A percentile compares a stretch with the other conserved stretches of the same genome.
phyloP scores from a whole-genome alignment of 345 rosid genomes.

The Nephelium lappaceum region DNA sequence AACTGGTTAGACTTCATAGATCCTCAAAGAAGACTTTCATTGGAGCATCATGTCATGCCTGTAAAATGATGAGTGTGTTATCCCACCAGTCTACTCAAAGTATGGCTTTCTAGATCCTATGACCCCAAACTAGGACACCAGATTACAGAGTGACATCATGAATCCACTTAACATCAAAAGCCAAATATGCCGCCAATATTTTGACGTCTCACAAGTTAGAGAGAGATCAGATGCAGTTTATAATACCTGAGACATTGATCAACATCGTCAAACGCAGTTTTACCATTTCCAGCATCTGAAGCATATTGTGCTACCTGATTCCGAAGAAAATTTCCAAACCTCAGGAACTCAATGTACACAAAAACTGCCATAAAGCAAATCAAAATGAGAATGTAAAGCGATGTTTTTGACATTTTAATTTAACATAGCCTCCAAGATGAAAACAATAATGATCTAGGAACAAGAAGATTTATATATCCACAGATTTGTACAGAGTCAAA shows the following conservation, averaged over 20 bases:
- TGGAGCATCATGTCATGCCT: neutral
- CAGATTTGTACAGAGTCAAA: no score
- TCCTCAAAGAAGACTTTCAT: neutral
- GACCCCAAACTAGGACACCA: neutral
- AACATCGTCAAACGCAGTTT: conserved; percentile 60
- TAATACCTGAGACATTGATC: conserved; percentile 77
- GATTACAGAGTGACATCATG: neutral
- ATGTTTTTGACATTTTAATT: conserved; percentile 1
- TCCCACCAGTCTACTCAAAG: neutral
- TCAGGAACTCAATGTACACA: conserved; percentile 39
- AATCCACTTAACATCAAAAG: neutral
- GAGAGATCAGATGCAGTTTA: neutral
- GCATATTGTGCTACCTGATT: conserved; percentile 90
- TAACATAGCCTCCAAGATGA: conserved; percentile 2
- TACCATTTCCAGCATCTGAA: conserved; percentile 73
- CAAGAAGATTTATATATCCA: no score
- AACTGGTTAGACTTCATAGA: neutral
- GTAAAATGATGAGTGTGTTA: neutral
- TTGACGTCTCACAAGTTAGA: neutral
- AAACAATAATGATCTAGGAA: neutral
- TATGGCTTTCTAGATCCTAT: neutral
- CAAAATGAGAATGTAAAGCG: conserved; percentile 22
- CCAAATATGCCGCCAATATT: neutral
- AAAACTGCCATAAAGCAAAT: conserved; percentile 39
- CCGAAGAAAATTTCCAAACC: conserved; percentile 41